Percentiles rank a stretch among this genome's conserved stretches.
Conservation (phyloP, 495 filamentous ascomycete genomes). For the Talaromyces thailandensis region DNA sequence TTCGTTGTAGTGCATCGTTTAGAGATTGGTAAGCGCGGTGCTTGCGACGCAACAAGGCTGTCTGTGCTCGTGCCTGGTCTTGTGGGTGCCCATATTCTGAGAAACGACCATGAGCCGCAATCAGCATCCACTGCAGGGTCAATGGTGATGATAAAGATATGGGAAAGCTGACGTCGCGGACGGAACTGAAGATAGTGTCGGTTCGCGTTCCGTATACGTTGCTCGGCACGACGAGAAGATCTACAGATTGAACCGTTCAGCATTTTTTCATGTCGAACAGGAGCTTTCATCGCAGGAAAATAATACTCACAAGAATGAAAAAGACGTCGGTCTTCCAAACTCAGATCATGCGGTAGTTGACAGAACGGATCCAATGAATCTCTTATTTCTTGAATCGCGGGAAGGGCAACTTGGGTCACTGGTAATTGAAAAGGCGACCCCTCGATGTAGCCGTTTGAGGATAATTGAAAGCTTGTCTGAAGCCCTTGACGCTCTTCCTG, state of each 20-base stretch:
- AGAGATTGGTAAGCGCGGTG: background rate
- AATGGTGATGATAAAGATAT: background rate
- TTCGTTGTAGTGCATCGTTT: background rate
- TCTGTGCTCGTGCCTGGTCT: background rate
- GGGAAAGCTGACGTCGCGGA: constrained; percentile 1
- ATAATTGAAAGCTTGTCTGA: background rate
- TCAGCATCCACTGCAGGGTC: constrained; percentile 3
- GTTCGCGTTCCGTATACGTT: background rate
- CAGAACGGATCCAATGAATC: background rate
- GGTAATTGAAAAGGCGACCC: background rate
- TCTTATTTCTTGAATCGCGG: background rate
- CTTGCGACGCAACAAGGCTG: background rate
- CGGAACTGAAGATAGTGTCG: constrained; percentile 1
- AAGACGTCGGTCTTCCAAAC: background rate
- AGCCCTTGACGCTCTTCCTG: background rate
- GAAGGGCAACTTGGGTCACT: background rate
- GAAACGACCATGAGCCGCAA: background rate
- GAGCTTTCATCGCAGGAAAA: too few relatives aligned
- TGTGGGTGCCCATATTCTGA: background rate
- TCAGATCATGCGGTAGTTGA: background rate
- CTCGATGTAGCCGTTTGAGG: background rate
- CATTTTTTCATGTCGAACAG: too few relatives aligned
- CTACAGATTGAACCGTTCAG: too few relatives aligned
- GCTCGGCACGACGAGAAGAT: background rate
- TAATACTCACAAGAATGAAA: background rate